These are phyloP conservation scores for Zostera marina DNA, from an alignment of 116 monocot genomes.

Conservation along the genomic window DNA sequence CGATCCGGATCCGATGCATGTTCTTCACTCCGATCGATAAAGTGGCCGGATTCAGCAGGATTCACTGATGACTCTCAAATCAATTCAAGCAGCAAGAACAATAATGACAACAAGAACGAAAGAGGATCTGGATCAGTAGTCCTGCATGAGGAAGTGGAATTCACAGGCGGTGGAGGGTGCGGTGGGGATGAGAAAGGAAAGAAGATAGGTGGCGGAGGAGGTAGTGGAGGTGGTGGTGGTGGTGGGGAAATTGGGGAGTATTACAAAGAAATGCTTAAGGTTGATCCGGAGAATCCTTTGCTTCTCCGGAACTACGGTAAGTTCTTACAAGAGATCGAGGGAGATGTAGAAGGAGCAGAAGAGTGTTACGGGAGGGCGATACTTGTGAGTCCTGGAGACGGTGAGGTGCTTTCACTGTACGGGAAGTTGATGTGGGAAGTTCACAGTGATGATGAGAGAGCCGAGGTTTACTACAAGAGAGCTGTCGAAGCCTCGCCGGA, in stretches of 20 bases:
- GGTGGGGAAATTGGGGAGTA: conserved; percentile 26
- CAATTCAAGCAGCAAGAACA: neutral
- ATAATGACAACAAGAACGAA: too few species aligned
- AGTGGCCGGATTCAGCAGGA: conserved; percentile 9
- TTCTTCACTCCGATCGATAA: conserved; percentile 15
- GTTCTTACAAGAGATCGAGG: conserved; percentile 67
- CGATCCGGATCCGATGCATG: neutral
- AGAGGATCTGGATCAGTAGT: neutral
- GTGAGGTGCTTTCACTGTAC: conserved; percentile 64
- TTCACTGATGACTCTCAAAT: neutral
- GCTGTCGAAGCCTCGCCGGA: conserved; percentile 58
- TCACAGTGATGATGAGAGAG: conserved; percentile 30
- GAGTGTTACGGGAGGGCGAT: conserved; percentile 71
- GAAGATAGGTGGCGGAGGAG: conserved; percentile 7
- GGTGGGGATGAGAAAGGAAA: conserved; percentile 17
- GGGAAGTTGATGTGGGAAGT: conserved; percentile 65
- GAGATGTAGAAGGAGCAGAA: conserved; percentile 45
- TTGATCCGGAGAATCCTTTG: conserved; percentile 57
- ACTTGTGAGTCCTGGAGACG: conserved; percentile 49
- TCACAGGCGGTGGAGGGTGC: conserved; percentile 12
- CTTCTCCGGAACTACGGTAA: conserved; percentile 61
- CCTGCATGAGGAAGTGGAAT: conserved; percentile 1
- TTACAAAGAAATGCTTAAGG: conserved; percentile 48
- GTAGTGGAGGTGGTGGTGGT: conserved; percentile 9
- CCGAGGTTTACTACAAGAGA: conserved; percentile 41